Evolutionary conservation across 2,329 filamentous ascomycete genomes (phyloP).

Genomic region (Talaromyces verruculosus): DNA sequence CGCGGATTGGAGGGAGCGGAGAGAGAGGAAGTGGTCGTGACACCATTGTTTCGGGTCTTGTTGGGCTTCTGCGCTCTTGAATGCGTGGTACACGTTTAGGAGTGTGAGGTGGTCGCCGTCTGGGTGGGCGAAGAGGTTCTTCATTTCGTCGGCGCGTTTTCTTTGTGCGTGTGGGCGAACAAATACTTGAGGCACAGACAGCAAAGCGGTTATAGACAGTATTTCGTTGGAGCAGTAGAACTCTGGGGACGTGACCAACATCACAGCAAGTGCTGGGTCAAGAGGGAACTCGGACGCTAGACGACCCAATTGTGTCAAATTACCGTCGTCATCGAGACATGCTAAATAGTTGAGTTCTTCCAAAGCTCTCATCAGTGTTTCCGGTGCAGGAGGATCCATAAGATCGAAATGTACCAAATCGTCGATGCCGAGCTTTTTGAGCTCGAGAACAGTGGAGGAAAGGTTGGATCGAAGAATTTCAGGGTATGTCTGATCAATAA

Average conservation of each 20-base stretch:
- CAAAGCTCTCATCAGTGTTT: conserved; percentile 95
- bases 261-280: conserved; percentile 90
- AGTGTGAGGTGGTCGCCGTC: conserved; percentile 96
- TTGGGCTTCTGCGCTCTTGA: conserved; percentile 72
- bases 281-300: conserved; percentile 93
- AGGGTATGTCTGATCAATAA: conserved; percentile 95
- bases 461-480: conserved; percentile 94
- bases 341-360: conserved; percentile 98
- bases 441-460: conserved; percentile 87
- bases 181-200: conserved; percentile 94
- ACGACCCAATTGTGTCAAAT: conserved; percentile 80
- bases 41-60: conserved; percentile 86
- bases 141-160: conserved; percentile 96
- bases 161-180: conserved; percentile 80
- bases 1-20: conserved; percentile 82
- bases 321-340: conserved; percentile 93
- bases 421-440: conserved; percentile 95
- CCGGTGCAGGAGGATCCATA: conserved; percentile 96
- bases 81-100: conserved; percentile 96
- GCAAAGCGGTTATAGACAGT: conserved; percentile 85
- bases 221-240: conserved; percentile 99
- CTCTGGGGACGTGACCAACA: conserved; percentile 95
- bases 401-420: conserved; percentile 98
- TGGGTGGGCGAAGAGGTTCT: conserved; percentile 83
- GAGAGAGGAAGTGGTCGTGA: conserved; percentile 91